Evolutionary conservation across 306 rosid genomes (phyloP).

Genomic region (Quercus parvula): DNA sequence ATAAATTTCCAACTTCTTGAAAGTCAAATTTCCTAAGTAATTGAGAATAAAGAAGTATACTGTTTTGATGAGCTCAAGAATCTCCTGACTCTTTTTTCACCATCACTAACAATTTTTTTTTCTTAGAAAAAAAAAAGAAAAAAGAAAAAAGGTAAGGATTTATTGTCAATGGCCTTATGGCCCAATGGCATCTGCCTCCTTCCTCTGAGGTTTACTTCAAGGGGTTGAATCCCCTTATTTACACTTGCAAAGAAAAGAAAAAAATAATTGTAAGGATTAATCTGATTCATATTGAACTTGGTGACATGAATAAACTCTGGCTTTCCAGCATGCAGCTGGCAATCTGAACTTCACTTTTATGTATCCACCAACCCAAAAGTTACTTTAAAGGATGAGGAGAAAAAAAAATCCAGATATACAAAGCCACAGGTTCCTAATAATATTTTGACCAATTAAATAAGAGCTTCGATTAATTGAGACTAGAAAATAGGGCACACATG

Average conservation of each 20-base stretch:
- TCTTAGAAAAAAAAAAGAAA: not conserved
- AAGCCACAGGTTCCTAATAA: not conserved
- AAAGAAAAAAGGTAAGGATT: not conserved
- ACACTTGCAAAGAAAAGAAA: no score
- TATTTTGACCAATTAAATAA: not conserved
- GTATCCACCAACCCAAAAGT: not conserved
- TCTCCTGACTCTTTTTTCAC: not conserved
- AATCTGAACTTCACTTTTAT: not conserved
- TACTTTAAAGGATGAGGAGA: not conserved
- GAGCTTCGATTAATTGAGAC: not conserved
- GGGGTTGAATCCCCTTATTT: no score
- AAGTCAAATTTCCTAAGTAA: not conserved
- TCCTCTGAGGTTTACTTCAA: no score
- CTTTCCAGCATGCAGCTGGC: not conserved
- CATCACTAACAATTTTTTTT: not conserved
- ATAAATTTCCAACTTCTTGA: no score
- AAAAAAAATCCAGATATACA: not conserved
- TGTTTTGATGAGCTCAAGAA: not conserved
- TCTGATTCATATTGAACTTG: not conserved
- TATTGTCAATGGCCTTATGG: no score
- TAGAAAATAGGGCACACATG: not conserved
- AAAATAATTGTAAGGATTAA: not conserved
- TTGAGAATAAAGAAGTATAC: not conserved
- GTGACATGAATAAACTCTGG: not conserved
- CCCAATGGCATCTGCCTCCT: no score